phyloP scores from a whole-genome alignment of 2,329 filamentous ascomycete species.

The Leptographium flavum region DNA sequence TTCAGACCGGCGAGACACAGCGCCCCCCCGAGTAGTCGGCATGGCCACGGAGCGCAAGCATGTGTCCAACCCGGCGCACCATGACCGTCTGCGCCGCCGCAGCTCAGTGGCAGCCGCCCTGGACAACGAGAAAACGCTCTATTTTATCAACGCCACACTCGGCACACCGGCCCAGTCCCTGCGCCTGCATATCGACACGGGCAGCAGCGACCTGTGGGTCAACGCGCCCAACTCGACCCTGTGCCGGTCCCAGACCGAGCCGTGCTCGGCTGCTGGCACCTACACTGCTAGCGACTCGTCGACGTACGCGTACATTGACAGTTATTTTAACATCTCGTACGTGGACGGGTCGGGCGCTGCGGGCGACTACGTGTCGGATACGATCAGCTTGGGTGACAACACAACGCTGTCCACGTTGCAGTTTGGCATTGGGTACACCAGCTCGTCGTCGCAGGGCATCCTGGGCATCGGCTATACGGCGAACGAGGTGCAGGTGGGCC shows the following conservation, averaged over 20 bases:
- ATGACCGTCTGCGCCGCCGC: constrained; percentile 27
- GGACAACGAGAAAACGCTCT: constrained; percentile 49
- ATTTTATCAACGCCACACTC: constrained; percentile 47
- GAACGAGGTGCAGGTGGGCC: constrained; percentile 63
- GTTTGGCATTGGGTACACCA: constrained; percentile 59
- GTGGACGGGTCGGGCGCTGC: constrained; percentile 64
- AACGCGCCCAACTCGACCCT: constrained; percentile 49
- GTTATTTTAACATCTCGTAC: constrained; percentile 77
- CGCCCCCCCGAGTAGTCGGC: constrained; percentile 27
- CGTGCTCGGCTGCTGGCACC: constrained; percentile 48
- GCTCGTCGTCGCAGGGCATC: constrained; percentile 53
- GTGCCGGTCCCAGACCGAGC: constrained; percentile 33
- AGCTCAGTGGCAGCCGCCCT: constrained; percentile 29
- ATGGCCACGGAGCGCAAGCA: constrained; percentile 27
- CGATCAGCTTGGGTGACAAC: constrained; percentile 38
- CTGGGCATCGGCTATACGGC: constrained; percentile 69
- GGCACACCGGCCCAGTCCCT: constrained; percentile 47
- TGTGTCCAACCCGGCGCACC: constrained; percentile 25
- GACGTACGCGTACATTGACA: constrained; percentile 59
- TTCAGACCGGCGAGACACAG: constrained; percentile 16
- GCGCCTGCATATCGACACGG: constrained; percentile 50
- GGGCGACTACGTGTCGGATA: constrained; percentile 73
- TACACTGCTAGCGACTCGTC: constrained; percentile 61
- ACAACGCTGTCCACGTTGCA: constrained; percentile 42
- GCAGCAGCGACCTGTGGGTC: constrained; percentile 56